Base-by-base conservation (phyloP, 2,329 filamentous ascomycete genomes). In the Zasmidium cellare region DNA sequence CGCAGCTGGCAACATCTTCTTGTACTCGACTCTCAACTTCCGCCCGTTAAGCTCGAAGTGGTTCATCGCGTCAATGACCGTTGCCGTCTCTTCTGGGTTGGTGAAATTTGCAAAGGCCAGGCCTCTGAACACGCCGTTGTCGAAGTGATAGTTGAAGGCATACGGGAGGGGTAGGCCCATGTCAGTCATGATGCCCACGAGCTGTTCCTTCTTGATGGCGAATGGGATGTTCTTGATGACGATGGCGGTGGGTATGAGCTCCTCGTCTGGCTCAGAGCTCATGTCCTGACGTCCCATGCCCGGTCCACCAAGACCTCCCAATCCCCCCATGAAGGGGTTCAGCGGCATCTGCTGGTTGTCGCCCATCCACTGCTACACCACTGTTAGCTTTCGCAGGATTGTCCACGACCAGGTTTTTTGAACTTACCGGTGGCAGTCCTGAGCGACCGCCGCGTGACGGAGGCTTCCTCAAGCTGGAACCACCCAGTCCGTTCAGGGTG, bases 201-300 rank as follows among this genome's bases (percentile, higher is more conserved):
- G 82, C 69, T 93, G 91, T 76, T 99, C 94, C 77, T 97, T 97
- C 75, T 96, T 92, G 57, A 97, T 92, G 24, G 96, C 94, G 74
- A 99, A 99, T 0, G 96, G 94, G 38, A 99, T 99, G 73, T 99
- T 99, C 80, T 99, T 99, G 77, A 99, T 97, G 58, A 99, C 94
- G 68, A 99, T 97, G 55, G 94, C 94, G 2, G 94, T 99, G 2
- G 93, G 93, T 59, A 99, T 99, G 60, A 99, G 85, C 77, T 97
- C 93, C 66, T 96, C 93, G 56, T 86, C 82, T 49, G 86, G 83
- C 58, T 80, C 79, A 38, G 79, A 78, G 56, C 75, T 69, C 64
- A 82, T 77, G 56, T 77, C 79, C 64, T 73, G 76, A 64, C 72
- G 75, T n/a, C 60, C 62, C 65, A 76, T 77, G 62, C 64, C 72